Conservation (phyloP, 225 moss, liverwort and hornwort genomes). For the Antitrichia curtipendula region DNA sequence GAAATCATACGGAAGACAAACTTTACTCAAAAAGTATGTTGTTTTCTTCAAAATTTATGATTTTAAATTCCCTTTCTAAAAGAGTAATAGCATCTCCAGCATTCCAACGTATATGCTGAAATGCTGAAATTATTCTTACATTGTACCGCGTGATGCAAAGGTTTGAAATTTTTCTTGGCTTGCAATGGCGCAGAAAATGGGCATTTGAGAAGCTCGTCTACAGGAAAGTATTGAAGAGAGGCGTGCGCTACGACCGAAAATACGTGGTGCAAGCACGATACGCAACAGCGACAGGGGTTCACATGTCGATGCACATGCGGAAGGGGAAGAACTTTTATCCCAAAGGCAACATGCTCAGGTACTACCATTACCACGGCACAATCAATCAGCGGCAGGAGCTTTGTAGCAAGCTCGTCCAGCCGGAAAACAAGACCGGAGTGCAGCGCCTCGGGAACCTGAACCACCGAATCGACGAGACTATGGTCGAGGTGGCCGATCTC, state of each 20-base stretch:
- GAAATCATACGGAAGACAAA: not conserved
- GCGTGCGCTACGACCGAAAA: constrained; percentile 31
- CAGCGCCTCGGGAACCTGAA: not conserved
- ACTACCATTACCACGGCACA: constrained; percentile 51
- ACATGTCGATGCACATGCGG: constrained; percentile 54
- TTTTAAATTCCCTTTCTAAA: not conserved
- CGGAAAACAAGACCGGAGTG: constrained; percentile 13
- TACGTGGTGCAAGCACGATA: constrained; percentile 26
- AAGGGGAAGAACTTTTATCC: constrained; percentile 24
- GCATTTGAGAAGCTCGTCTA: constrained; percentile 38
- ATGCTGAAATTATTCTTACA: not conserved
- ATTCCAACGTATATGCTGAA: not conserved
- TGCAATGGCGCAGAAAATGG: constrained; percentile 27
- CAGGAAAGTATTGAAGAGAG: constrained; percentile 4
- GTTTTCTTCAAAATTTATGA: not conserved
- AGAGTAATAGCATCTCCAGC: not conserved
- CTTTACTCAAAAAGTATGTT: too few relatives aligned
- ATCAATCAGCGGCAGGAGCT: constrained; percentile 34
- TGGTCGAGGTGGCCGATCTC: not conserved
- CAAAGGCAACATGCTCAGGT: constrained; percentile 14
- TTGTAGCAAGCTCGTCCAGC: constrained; percentile 1
- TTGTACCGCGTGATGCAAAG: not conserved
- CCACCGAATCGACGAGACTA: constrained; percentile 26
- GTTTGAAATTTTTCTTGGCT: not conserved
- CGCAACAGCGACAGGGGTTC: constrained; percentile 46